Evolutionary conservation across 2,329 filamentous ascomycete species (phyloP).

Genomic region (Epichloe typhina): DNA sequence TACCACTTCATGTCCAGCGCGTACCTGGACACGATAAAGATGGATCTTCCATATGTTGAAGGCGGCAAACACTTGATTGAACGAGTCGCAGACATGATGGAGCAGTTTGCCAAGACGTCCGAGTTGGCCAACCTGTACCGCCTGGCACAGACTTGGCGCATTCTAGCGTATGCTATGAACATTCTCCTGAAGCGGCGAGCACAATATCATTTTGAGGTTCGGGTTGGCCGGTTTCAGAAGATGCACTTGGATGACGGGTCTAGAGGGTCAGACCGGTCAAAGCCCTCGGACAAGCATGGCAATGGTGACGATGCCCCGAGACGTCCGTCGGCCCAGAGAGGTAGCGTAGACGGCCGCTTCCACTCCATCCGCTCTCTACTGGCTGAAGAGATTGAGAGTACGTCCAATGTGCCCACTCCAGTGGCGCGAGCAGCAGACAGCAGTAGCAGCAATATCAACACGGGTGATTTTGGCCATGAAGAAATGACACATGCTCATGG

Average conservation of each 20-base stretch:
- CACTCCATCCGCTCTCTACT: slow-evolving; percentile 31
- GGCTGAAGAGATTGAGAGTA: slow-evolving; percentile 45
- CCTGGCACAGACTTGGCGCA: slow-evolving; percentile 51
- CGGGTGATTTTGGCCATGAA: slow-evolving; percentile 7
- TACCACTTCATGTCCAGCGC: slow-evolving; percentile 43
- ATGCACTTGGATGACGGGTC: slow-evolving; percentile 15
- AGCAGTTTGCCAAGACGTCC: slow-evolving; percentile 44
- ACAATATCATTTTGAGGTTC: slow-evolving; percentile 41
- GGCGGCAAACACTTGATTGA: slow-evolving; percentile 27
- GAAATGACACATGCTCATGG: slow-evolving; percentile 18
- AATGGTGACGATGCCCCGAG: slow-evolving; percentile 27
- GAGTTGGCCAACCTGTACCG: slow-evolving; percentile 44
- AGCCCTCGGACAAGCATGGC: slow-evolving; percentile 14
- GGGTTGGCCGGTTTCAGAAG: slow-evolving; percentile 28
- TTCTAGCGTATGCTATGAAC: slow-evolving; percentile 42
- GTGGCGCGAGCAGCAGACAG: slow-evolving; percentile 38
- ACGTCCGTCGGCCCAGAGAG: slow-evolving; percentile 15
- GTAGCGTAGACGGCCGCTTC: slow-evolving; percentile 19
- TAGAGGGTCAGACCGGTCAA: slow-evolving; percentile 15
- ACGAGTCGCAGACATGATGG: slow-evolving; percentile 37
- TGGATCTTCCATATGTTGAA: slow-evolving; percentile 30
- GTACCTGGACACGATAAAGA: slow-evolving; percentile 42
- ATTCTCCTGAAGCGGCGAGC: slow-evolving; percentile 41
- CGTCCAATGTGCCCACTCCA: slow-evolving; percentile 49
- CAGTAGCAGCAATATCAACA: slow-evolving; percentile 6